phyloP scores from a whole-genome alignment of 108 stramenopile genomes.

The Chaetoceros muelleri region DNA sequence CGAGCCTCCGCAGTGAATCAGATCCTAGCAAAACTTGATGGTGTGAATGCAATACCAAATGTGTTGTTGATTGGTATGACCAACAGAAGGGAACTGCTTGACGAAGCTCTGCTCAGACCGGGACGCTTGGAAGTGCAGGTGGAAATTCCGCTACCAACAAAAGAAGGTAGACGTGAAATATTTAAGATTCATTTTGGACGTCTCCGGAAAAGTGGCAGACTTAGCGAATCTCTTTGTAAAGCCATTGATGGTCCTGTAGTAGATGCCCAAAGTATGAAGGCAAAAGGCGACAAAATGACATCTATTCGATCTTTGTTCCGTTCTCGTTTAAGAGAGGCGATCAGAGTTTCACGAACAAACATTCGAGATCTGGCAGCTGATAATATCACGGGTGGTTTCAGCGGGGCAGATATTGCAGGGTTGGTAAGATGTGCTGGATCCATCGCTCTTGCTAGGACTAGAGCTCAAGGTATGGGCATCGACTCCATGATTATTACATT shows the following conservation, averaged over 20 bases:
- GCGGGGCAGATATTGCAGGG: conserved; percentile 88
- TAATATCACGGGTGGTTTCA: conserved; percentile 54
- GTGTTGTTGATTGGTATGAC: conserved; percentile 79
- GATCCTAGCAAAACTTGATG: conserved; percentile 74
- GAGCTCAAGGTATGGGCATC: conserved; percentile 54
- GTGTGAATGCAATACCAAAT: conserved; percentile 64
- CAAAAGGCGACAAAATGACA: not conserved
- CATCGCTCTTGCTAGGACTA: conserved; percentile 48
- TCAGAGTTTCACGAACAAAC: not conserved
- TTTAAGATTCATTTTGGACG: conserved; percentile 62
- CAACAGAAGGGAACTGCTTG: conserved; percentile 67
- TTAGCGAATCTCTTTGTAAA: conserved; percentile 58
- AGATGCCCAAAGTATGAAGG: conserved; percentile 1
- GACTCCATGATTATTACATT: conserved; percentile 58
- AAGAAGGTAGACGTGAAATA: conserved; percentile 45
- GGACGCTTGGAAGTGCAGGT: conserved; percentile 80
- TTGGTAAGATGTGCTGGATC: conserved; percentile 83
- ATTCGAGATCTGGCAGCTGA: conserved; percentile 50
- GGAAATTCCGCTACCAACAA: conserved; percentile 62
- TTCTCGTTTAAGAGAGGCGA: not conserved
- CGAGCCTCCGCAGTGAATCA: conserved; percentile 72
- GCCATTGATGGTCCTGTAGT: conserved; percentile 51
- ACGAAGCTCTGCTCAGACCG: conserved; percentile 68
- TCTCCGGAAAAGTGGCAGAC: conserved; percentile 40
- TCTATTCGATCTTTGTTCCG: conserved; percentile 3